These are phyloP conservation scores for Aspergillus carbonarius DNA, from an alignment of 2,329 filamentous ascomycete species.

Conservation along the genomic window DNA sequence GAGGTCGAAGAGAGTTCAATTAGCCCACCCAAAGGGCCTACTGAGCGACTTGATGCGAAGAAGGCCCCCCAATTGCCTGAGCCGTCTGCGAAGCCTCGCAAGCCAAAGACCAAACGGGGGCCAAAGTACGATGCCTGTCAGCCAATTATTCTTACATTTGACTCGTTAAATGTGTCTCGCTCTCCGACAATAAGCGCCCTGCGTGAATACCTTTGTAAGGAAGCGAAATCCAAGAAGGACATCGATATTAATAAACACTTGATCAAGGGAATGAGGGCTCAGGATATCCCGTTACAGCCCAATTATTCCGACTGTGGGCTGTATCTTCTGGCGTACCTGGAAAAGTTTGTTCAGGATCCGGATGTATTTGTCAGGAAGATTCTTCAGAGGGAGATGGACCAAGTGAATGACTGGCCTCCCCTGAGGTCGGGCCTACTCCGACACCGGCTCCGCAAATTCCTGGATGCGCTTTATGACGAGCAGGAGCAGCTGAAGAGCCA, in stretches of 20 bases:
- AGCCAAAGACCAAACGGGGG: slow-evolving; percentile 31
- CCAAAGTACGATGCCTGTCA: slow-evolving; percentile 52
- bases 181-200: slow-evolving; percentile 64
- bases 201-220: slow-evolving; percentile 73
- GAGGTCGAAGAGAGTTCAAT: slow-evolving; percentile 30
- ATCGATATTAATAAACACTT: slow-evolving; percentile 47
- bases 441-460: slow-evolving; percentile 61
- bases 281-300: slow-evolving; percentile 71
- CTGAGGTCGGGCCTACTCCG: slow-evolving; percentile 61
- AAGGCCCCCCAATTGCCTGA: slow-evolving; percentile 14
- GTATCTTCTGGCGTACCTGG: slow-evolving; percentile 79
- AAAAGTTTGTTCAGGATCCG: slow-evolving; percentile 76
- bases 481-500: slow-evolving; percentile 48
- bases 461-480: slow-evolving; percentile 62
- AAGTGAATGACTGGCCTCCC: slow-evolving; percentile 54
- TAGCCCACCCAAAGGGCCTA: slow-evolving; percentile 15
- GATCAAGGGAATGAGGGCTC: slow-evolving; percentile 66
- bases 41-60: slow-evolving; percentile 14
- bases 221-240: slow-evolving; percentile 65
- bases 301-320: slow-evolving; percentile 91
- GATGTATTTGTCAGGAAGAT: slow-evolving; percentile 67
- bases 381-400: slow-evolving; percentile 63
- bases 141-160: slow-evolving; percentile 78
- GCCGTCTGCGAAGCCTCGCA: slow-evolving; percentile 16
- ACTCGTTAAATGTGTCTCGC: slow-evolving; percentile 73